Percentiles rank a stretch among this genome's conserved stretches.
These are phyloP conservation scores for Rosa chinensis DNA, from an alignment of 306 rosid genomes.

Conservation along the genomic window DNA sequence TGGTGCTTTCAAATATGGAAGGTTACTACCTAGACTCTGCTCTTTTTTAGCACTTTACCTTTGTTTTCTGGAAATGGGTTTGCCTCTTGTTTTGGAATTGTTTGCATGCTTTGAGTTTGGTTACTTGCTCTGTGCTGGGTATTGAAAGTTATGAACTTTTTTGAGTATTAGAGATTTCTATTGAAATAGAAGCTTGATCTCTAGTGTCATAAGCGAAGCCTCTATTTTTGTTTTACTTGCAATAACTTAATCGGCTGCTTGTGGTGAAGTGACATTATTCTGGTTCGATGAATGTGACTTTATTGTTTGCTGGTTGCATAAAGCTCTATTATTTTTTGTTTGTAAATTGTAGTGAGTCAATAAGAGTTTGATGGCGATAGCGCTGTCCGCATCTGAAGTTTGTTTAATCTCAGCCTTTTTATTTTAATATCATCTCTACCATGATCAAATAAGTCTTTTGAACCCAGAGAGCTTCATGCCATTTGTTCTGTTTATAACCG, in stretches of 20 bases:
- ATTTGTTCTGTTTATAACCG: conserved; percentile 1
- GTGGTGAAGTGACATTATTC: neutral
- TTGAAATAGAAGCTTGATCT: conserved; percentile 11
- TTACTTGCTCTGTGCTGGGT: neutral
- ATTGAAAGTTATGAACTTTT: neutral
- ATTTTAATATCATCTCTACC: neutral
- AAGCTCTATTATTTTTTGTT: neutral
- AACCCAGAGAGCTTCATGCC: neutral
- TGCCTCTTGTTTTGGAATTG: neutral
- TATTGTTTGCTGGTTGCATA: conserved; percentile 1
- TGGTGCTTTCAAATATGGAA: conserved; percentile 93
- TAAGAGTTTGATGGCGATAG: conserved; percentile 21
- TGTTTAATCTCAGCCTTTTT: neutral
- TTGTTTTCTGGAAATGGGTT: conserved; percentile 22
- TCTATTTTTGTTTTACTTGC: neutral
- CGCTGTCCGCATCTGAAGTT: conserved; percentile 10
- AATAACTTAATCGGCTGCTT: neutral
- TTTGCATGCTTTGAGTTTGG: neutral
- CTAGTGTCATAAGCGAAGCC: neutral
- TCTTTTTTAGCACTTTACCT: neutral
- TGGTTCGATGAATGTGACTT: neutral
- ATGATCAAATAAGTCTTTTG: neutral
- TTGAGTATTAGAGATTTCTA: too few species aligned
- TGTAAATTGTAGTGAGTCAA: conserved; percentile 5
- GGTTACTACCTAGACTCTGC: conserved; percentile 35